phyloP scores from a whole-genome alignment of 805 yeast genomes.

The Wickerhamiella kazuoi region DNA sequence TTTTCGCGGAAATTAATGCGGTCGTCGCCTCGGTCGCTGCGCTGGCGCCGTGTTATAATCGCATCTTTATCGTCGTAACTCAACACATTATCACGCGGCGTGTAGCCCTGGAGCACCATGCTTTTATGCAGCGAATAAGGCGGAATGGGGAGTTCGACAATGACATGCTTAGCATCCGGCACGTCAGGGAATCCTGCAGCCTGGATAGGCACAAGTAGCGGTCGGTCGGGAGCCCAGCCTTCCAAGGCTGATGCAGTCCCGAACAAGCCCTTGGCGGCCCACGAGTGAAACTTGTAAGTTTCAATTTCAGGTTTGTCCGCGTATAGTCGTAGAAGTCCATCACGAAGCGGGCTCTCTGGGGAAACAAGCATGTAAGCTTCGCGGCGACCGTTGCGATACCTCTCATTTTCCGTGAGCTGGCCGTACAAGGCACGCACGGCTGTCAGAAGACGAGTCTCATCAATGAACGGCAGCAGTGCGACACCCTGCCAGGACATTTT shows the following conservation, averaged over 20 bases:
- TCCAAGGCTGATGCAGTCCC: slow-evolving; percentile 19
- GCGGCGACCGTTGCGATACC: slow-evolving; percentile 51
- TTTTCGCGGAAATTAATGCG: slow-evolving; percentile 14
- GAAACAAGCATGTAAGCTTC: slow-evolving; percentile 56
- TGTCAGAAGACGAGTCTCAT: slow-evolving; percentile 50
- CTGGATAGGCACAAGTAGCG: slow-evolving; percentile 27
- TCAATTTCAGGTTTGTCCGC: slow-evolving; percentile 15
- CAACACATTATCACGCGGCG: slow-evolving; percentile 42
- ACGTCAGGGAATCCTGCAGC: slow-evolving; percentile 29
- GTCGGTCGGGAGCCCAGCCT: slow-evolving; percentile 23
- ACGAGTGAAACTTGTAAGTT: slow-evolving; percentile 9
- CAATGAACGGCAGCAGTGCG: slow-evolving; percentile 81
- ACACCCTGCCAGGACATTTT: slow-evolving; percentile 97
- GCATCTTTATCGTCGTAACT: slow-evolving; percentile 52
- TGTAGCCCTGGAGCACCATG: slow-evolving; percentile 66
- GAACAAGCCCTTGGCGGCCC: slow-evolving; percentile 19
- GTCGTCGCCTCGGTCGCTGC: slow-evolving; percentile 18
- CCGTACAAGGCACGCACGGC: slow-evolving; percentile 53
- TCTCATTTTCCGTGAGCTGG: slow-evolving; percentile 52
- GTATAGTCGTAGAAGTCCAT: slow-evolving; percentile 26
- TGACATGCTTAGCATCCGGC: slow-evolving; percentile 26
- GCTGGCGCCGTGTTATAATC: slow-evolving; percentile 23
- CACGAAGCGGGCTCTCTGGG: slow-evolving; percentile 36
- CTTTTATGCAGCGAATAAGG: slow-evolving; percentile 44
- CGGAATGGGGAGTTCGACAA: slow-evolving; percentile 45